phyloP scores from a whole-genome alignment of 1,284 basidiomycete genomes.

The Trichosporon ovoides region DNA sequence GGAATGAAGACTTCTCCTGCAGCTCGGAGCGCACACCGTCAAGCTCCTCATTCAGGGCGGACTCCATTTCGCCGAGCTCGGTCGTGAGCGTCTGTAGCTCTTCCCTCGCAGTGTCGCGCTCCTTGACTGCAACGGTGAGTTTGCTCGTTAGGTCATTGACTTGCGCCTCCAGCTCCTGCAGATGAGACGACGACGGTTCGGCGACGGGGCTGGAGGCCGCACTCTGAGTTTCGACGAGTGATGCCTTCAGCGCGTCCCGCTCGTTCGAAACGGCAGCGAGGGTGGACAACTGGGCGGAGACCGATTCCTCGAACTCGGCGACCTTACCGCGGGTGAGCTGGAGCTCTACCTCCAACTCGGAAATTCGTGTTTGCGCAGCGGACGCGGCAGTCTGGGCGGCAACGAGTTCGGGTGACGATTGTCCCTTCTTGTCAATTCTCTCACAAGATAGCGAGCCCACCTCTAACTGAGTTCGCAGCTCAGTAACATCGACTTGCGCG shows the following conservation, averaged over 20 bases:
- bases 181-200: neutral
- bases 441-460: conserved; percentile 8
- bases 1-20: conserved; percentile 5
- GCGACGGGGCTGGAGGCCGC: neutral
- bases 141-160: neutral
- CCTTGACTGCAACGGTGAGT: neutral
- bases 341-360: conserved; percentile 7
- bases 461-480: conserved; percentile 9
- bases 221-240: neutral
- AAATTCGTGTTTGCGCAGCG: neutral
- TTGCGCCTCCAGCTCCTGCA: conserved; percentile 6
- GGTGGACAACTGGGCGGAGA: neutral
- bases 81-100: conserved; percentile 5
- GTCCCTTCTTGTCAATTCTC: neutral
- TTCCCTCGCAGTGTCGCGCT: neutral
- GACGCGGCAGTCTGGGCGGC: conserved; percentile 6
- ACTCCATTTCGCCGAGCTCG: conserved; percentile 16
- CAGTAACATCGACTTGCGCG: neutral
- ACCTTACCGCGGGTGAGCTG: conserved; percentile 3
- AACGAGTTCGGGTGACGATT: neutral
- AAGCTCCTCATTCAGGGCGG: conserved; percentile 10
- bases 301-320: conserved; percentile 1
- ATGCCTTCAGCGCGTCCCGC: conserved; percentile 6
- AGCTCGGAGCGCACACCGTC: conserved; percentile 21
- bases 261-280: conserved; percentile 1